Percentiles rank a stretch among this genome's conserved stretches.
Conservation (phyloP, 352 stramenopile genomes). For the Ophiocytium majus region DNA sequence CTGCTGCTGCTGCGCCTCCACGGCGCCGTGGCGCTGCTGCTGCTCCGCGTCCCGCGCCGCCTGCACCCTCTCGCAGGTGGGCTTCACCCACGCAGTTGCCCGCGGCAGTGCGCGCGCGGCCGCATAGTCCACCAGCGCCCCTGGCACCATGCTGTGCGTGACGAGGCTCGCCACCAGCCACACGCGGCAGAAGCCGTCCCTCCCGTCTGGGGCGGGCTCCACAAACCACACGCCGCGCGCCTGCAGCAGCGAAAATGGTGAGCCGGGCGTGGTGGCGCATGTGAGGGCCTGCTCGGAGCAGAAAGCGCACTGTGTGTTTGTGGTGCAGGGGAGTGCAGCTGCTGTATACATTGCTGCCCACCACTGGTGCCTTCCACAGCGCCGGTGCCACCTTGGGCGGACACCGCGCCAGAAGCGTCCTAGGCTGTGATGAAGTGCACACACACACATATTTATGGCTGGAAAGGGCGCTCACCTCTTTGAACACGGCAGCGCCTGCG, state of each 20-base stretch:
- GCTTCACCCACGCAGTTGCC: slow-evolving; percentile 52
- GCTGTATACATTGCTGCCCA: too few species aligned
- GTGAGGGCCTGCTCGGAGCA: too few species aligned
- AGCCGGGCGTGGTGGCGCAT: too few species aligned
- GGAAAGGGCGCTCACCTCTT: slow-evolving; percentile 2
- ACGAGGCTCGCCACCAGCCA: slow-evolving; percentile 41
- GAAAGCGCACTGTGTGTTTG: too few species aligned
- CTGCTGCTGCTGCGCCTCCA: neutral
- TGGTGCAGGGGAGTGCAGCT: too few species aligned
- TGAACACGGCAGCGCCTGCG: neutral
- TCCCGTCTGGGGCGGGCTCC: slow-evolving; percentile 32
- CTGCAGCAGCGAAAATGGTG: slow-evolving; percentile 15
- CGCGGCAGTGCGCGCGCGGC: slow-evolving; percentile 37
- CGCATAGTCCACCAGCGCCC: slow-evolving; percentile 44
- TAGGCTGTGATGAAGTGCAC: too few species aligned
- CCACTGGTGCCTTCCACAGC: too few species aligned
- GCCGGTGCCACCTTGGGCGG: too few species aligned
- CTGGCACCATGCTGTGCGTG: slow-evolving; percentile 46
- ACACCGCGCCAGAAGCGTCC: too few species aligned
- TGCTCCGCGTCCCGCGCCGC: neutral
- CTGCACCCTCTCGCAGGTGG: slow-evolving; percentile 42
- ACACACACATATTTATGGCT: too few species aligned
- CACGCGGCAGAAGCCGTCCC: slow-evolving; percentile 37
- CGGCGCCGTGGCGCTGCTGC: neutral
- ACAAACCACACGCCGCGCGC: slow-evolving; percentile 50